A percentile compares a stretch with the other conserved stretches of the same genome.
Evolutionary conservation across 257 asterid genomes (phyloP).

Genomic region (Galeopsis tetrahit): DNA sequence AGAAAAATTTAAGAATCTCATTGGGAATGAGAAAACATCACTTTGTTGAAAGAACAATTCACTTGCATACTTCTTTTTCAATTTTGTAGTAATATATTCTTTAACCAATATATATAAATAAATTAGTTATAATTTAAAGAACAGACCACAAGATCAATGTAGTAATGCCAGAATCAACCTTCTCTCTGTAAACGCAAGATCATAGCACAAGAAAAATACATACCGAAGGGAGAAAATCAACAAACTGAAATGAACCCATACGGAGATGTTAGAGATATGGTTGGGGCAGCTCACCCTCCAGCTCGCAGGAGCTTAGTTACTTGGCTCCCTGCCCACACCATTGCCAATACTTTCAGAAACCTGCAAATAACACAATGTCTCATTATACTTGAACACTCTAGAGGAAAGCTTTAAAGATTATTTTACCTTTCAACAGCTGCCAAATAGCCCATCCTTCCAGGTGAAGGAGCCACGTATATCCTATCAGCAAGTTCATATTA

Average conservation of each 20-base stretch:
- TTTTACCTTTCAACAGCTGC: conserved; percentile 78
- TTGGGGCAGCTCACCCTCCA: conserved; percentile 74
- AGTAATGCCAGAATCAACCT: not conserved
- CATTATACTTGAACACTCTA: conserved; percentile 19
- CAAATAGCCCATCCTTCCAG: conserved; percentile 83
- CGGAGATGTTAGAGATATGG: conserved; percentile 22
- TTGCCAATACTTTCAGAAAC: conserved; percentile 86
- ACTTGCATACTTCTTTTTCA: not conserved
- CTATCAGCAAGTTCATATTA: conserved; percentile 41
- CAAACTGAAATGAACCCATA: conserved; percentile 32
- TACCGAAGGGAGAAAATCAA: conserved; percentile 9
- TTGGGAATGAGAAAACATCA: not conserved
- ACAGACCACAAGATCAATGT: not conserved
- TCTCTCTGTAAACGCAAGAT: not conserved
- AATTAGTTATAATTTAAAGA: not conserved
- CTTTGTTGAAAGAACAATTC: not conserved
- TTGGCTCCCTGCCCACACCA: conserved; percentile 99
- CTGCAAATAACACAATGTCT: conserved; percentile 49
- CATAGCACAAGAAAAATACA: not conserved
- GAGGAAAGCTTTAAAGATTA: conserved; percentile 17
- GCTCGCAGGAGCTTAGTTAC: conserved; percentile 91
- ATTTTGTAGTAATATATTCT: too few species aligned
- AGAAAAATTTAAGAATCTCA: not conserved
- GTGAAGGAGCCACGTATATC: conserved; percentile 84
- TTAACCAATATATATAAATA: not conserved